Conservation (phyloP, 305 asterid genomes). For the Petunia hybrid region DNA sequence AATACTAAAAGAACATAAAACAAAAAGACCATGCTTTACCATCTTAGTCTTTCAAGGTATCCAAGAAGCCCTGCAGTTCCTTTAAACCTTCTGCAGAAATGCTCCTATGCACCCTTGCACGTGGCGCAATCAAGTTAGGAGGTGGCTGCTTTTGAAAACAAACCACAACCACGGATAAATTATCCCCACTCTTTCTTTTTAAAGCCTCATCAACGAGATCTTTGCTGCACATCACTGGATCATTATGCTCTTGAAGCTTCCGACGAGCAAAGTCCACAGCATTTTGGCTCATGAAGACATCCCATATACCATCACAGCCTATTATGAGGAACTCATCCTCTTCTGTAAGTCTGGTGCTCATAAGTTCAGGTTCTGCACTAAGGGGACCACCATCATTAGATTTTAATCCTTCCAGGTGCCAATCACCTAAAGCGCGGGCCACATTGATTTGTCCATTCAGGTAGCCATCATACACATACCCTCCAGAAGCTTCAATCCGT, state of each 20-base stretch:
- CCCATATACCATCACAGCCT: constrained; percentile 99
- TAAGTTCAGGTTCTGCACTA: constrained; percentile 90
- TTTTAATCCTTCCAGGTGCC: constrained; percentile 97
- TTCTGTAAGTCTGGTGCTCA: constrained; percentile 68
- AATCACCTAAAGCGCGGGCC: constrained; percentile 95
- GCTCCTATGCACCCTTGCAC: constrained; percentile 87
- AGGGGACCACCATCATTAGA: constrained; percentile 80
- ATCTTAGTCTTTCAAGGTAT: constrained; percentile 65
- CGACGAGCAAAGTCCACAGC: constrained; percentile 97
- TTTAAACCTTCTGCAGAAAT: constrained; percentile 92
- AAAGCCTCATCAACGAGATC: constrained; percentile 90
- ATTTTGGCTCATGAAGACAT: constrained; percentile 90
- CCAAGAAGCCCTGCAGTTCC: constrained; percentile 87
- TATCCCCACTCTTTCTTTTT: constrained; percentile 89
- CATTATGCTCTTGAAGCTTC: constrained; percentile 87
- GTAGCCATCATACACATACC: constrained; percentile 83
- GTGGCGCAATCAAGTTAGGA: constrained; percentile 73
- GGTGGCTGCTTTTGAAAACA: constrained; percentile 86
- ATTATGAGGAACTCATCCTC: constrained; percentile 95
- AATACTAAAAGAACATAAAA: constrained; percentile 22
- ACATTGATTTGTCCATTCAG: constrained; percentile 95
- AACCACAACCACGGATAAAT: constrained; percentile 84
- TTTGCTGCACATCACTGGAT: constrained; percentile 77
- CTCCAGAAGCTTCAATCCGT: constrained; percentile 96
- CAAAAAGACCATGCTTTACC: constrained; percentile 34